Conservation (phyloP, 805 yeast species). For the Cyberlindnera nakhonratchasimensis region DNA sequence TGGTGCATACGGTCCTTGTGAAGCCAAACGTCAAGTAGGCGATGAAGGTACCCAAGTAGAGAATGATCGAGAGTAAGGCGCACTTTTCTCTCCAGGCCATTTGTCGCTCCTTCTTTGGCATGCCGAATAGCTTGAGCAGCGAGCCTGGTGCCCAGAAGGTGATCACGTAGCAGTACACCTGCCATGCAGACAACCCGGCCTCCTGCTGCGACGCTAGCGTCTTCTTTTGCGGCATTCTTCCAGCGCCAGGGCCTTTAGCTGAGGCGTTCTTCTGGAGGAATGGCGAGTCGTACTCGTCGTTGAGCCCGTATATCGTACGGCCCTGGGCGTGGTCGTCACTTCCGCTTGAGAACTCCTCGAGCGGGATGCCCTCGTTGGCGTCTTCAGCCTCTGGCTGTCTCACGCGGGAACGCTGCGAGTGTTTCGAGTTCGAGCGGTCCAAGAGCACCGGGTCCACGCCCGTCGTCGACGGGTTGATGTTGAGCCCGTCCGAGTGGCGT, state of each 20-base stretch:
- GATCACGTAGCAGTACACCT: slow-evolving; percentile 68
- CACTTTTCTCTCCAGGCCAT: slow-evolving; percentile 97
- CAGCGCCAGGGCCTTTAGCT: not conserved
- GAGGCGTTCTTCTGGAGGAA: slow-evolving; percentile 14
- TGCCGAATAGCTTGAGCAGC: slow-evolving; percentile 65
- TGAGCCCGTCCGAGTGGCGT: slow-evolving; percentile 58
- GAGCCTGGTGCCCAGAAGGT: slow-evolving; percentile 94
- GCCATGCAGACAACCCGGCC: slow-evolving; percentile 54
- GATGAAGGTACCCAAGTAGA: slow-evolving; percentile 69
- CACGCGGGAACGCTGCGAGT: slow-evolving; percentile 13
- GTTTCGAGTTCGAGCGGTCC: slow-evolving; percentile 15
- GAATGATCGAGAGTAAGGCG: slow-evolving; percentile 73
- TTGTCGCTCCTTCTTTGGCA: slow-evolving; percentile 76
- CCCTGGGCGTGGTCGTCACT: slow-evolving; percentile 32
- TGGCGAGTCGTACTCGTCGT: slow-evolving; percentile 47
- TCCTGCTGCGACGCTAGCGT: slow-evolving; percentile 7
- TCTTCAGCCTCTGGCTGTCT: slow-evolving; percentile 3
- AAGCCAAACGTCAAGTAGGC: slow-evolving; percentile 91
- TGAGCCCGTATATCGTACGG: slow-evolving; percentile 53
- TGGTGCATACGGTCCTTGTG: slow-evolving; percentile 73
- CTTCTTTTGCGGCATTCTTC: slow-evolving; percentile 11
- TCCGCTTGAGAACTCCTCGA: slow-evolving; percentile 20
- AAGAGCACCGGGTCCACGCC: slow-evolving; percentile 58
- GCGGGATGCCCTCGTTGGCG: slow-evolving; percentile 18
- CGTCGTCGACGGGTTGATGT: slow-evolving; percentile 64